Percentiles rank a stretch among this genome's conserved stretches.
Conservation (phyloP, 2,329 filamentous ascomycete genomes). For the Monosporascus sp. region DNA sequence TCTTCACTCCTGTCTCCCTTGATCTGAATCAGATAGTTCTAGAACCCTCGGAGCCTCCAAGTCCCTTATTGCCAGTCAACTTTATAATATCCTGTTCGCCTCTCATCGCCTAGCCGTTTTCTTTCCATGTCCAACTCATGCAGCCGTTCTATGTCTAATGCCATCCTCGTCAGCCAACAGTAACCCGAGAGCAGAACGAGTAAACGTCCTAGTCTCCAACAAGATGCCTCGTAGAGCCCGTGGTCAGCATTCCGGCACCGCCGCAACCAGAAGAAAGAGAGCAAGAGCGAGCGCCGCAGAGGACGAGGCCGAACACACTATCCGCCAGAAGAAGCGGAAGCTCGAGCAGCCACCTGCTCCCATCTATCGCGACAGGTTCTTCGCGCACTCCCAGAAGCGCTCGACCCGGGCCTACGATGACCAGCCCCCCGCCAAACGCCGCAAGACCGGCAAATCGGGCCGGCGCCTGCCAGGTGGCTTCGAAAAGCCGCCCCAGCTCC, state of each 20-base stretch:
- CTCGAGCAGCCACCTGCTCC: constrained; percentile 10
- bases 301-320: background rate
- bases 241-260: constrained; percentile 10
- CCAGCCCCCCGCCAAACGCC: background rate
- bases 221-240: background rate
- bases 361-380: background rate
- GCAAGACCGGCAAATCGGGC: background rate
- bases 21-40: no score
- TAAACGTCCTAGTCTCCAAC: background rate
- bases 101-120: no score
- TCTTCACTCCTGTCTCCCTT: no score
- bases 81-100: no score
- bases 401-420: background rate
- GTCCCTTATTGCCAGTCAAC: no score
- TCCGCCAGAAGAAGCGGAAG: constrained; percentile 4
- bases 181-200: no score
- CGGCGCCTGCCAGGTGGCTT: background rate
- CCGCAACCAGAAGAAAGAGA: constrained; percentile 5
- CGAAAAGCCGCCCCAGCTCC: background rate
- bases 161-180: no score
- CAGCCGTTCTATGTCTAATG: no score
- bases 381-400: background rate
- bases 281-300: background rate
- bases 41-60: no score
- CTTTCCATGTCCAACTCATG: no score